A percentile compares a stretch with the other conserved stretches of the same genome.
These are phyloP conservation scores for Aleurites moluccanus DNA, from an alignment of 441 rosid genomes.

Conservation along the genomic window DNA sequence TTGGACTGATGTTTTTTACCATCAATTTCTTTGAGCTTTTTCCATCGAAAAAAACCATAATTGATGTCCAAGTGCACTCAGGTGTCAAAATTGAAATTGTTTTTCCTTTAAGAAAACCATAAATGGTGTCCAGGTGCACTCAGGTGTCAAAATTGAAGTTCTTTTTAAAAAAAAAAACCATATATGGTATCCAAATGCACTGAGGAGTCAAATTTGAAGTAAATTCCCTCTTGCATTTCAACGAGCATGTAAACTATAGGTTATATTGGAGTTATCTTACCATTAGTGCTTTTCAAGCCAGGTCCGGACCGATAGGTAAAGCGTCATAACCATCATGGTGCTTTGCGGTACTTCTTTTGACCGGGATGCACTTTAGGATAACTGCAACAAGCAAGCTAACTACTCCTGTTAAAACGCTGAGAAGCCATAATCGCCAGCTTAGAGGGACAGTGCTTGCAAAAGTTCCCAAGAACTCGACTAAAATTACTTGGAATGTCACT, in stretches of 20 bases:
- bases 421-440: conserved; percentile 84
- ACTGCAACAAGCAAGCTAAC: conserved; percentile 71
- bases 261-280: no score
- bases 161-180: no score
- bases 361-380: conserved; percentile 79
- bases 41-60: background rate
- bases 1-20: no score
- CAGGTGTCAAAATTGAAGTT: no score
- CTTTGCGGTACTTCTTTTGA: conserved; percentile 29
- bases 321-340: conserved; percentile 74
- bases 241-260: background rate
- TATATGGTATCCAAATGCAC: no score
- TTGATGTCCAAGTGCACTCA: no score
- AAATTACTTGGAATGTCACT: conserved; percentile 75
- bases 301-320: conserved; percentile 70
- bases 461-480: conserved; percentile 80
- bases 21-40: background rate
- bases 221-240: background rate
- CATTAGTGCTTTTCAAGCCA: conserved; percentile 56
- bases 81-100: background rate
- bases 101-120: background rate
- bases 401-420: conserved; percentile 66
- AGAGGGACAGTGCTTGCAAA: conserved; percentile 91
- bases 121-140: no score
- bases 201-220: background rate